phyloP scores from a whole-genome alignment of 148 eudicot species.

The Camellia japonica region DNA sequence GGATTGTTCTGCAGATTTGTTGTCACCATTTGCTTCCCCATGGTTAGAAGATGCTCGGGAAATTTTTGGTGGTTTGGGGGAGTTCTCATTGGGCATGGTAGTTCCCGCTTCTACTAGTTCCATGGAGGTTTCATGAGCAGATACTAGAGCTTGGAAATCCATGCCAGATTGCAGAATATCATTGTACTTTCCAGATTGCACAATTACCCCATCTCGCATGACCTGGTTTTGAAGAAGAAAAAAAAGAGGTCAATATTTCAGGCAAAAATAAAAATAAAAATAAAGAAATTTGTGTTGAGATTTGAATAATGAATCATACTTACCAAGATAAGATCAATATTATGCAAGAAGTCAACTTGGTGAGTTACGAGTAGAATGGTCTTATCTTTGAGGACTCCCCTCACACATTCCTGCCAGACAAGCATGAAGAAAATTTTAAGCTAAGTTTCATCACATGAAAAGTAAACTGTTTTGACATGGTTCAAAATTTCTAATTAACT shows the following conservation, averaged over 20 bases:
- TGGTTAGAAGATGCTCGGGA: conserved; percentile 29
- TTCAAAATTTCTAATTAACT: neutral
- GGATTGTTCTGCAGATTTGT: conserved; percentile 26
- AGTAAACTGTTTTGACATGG: neutral
- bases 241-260: neutral
- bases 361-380: conserved; percentile 92
- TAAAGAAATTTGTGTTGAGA: neutral
- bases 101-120: conserved; percentile 72
- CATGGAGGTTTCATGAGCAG: conserved; percentile 91
- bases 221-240: conserved; percentile 44
- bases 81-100: conserved; percentile 19
- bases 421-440: conserved; percentile 9
- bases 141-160: conserved; percentile 71
- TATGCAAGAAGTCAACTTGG: conserved; percentile 96
- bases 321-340: conserved; percentile 82
- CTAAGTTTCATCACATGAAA: neutral
- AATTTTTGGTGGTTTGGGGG: conserved; percentile 33
- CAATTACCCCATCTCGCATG: conserved; percentile 87
- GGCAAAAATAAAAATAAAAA: neutral
- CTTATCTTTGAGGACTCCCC: conserved; percentile 77
- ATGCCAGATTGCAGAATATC: conserved; percentile 54
- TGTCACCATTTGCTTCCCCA: conserved; percentile 42
- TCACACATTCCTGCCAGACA: conserved; percentile 72
- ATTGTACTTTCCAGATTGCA: conserved; percentile 78
- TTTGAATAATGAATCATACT: conserved; percentile 11